phyloP scores from a whole-genome alignment of 1,284 basidiomycete genomes.

The Trametes sp. region DNA sequence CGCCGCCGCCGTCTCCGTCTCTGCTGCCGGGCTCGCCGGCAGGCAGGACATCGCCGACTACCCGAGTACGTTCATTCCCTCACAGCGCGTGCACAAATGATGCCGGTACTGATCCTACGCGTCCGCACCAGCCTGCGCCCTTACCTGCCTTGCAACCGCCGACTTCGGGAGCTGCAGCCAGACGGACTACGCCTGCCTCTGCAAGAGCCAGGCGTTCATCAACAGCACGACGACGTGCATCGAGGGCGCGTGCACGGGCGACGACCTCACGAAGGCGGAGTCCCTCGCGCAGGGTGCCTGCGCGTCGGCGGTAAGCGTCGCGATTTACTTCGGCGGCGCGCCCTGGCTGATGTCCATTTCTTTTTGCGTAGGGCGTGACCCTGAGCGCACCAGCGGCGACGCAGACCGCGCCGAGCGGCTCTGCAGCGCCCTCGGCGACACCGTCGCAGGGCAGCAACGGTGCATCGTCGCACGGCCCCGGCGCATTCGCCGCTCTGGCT shows the following conservation, averaged over 20 bases:
- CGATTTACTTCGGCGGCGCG: neutral
- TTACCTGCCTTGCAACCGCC: constrained; percentile 51
- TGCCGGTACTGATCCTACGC: neutral
- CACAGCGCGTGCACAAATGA: neutral
- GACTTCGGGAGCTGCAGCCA: constrained; percentile 49
- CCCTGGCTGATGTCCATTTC: neutral
- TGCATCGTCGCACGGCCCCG: too few relatives aligned
- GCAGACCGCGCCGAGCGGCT: constrained; percentile 7
- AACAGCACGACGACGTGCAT: constrained; percentile 53
- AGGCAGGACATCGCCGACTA: constrained; percentile 39
- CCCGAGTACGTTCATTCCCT: constrained; percentile 45
- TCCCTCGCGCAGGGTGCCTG: constrained; percentile 54
- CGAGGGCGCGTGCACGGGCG: constrained; percentile 56
- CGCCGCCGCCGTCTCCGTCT: constrained; percentile 49
- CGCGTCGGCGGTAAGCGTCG: constrained; percentile 52
- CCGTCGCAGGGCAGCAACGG: too few relatives aligned
- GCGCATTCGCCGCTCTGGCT: too few relatives aligned
- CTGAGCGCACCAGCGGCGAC: constrained; percentile 36
- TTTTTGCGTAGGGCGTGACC: constrained; percentile 54
- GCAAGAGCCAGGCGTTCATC: constrained; percentile 56
- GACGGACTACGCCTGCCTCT: constrained; percentile 60
- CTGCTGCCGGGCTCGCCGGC: constrained; percentile 42
- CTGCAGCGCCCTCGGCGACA: neutral
- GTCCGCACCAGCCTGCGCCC: constrained; percentile 54
- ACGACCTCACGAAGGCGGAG: constrained; percentile 54